phyloP scores from a whole-genome alignment of 2,329 filamentous ascomycete species.

The Phyllosticta paracitricarpa region DNA sequence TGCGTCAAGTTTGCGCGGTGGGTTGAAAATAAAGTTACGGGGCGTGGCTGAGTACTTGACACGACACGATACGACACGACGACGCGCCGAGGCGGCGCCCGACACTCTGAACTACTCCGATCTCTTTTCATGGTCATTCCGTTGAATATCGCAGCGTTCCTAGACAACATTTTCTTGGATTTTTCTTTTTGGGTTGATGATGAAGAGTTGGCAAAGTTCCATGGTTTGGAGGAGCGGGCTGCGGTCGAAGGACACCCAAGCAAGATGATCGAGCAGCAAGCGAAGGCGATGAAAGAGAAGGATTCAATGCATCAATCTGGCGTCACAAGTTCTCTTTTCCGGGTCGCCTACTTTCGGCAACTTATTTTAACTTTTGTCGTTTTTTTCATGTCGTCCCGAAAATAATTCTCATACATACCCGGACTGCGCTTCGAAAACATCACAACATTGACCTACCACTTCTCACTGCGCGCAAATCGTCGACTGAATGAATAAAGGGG shows the following conservation, averaged over 20 bases:
- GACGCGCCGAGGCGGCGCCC: not conserved
- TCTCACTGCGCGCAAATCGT: not conserved
- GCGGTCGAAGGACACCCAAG: not conserved
- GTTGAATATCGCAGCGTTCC: not conserved
- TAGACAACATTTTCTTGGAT: not conserved
- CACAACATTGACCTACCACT: not conserved
- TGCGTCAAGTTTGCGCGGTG: constrained; percentile 42
- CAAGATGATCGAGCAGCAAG: not conserved
- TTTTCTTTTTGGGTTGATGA: not conserved
- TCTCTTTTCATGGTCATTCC: not conserved
- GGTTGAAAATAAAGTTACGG: constrained; percentile 28
- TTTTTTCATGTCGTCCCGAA: not conserved
- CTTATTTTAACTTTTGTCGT: not conserved
- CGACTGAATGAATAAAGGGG: not conserved
- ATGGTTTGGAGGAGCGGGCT: not conserved
- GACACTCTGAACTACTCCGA: not conserved
- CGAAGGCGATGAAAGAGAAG: not conserved
- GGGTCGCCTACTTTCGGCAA: not conserved
- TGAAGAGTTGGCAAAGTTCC: not conserved
- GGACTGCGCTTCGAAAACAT: not conserved
- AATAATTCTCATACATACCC: not conserved
- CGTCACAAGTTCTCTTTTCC: not conserved
- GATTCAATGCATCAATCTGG: not conserved
- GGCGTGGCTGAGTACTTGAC: not conserved
- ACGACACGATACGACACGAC: not conserved